Evolutionary conservation across 2,329 filamentous ascomycete genomes (phyloP).

Genomic region (Trichothecium roseum): DNA sequence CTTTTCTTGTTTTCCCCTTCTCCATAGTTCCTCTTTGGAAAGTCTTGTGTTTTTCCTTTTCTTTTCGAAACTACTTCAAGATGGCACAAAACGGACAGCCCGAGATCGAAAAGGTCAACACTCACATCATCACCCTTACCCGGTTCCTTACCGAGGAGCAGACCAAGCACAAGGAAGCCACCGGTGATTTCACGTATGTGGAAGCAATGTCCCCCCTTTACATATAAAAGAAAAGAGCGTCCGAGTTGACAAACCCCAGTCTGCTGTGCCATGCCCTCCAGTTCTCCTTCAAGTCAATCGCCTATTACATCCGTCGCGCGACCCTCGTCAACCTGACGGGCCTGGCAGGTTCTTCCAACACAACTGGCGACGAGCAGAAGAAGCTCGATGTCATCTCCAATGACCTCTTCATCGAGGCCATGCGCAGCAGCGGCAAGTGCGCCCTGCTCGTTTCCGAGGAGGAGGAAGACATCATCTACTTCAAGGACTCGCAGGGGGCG

Average conservation of each 20-base stretch:
- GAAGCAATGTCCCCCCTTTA: not conserved
- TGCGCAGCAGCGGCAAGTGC: constrained; percentile 86
- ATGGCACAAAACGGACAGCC: constrained; percentile 30
- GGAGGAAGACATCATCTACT: constrained; percentile 85
- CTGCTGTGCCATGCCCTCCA: constrained; percentile 95
- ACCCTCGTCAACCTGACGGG: constrained; percentile 93
- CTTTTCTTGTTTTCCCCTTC: constrained; percentile 2
- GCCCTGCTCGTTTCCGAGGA: constrained; percentile 94
- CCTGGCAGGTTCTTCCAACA: constrained; percentile 88
- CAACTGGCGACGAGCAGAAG: constrained; percentile 96
- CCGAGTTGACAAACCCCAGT: constrained; percentile 32
- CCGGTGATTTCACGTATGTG: constrained; percentile 92
- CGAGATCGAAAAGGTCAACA: constrained; percentile 77
- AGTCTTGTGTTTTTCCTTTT: not conserved
- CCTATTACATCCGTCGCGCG: constrained; percentile 96
- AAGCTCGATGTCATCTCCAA: constrained; percentile 99
- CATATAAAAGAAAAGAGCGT: not conserved
- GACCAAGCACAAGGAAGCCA: constrained; percentile 83
- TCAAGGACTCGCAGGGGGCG: constrained; percentile 57
- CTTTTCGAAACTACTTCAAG: constrained; percentile 9
- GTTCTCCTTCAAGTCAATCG: constrained; percentile 99
- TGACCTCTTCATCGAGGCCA: constrained; percentile 91
- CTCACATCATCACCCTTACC: constrained; percentile 89
- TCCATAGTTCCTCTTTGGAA: not conserved
- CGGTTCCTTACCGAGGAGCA: constrained; percentile 96